Percentiles rank a stretch among this genome's conserved stretches.
phyloP scores from a whole-genome alignment of 176 grass and related monocot genomes.

The Aegilops sharonensis region DNA sequence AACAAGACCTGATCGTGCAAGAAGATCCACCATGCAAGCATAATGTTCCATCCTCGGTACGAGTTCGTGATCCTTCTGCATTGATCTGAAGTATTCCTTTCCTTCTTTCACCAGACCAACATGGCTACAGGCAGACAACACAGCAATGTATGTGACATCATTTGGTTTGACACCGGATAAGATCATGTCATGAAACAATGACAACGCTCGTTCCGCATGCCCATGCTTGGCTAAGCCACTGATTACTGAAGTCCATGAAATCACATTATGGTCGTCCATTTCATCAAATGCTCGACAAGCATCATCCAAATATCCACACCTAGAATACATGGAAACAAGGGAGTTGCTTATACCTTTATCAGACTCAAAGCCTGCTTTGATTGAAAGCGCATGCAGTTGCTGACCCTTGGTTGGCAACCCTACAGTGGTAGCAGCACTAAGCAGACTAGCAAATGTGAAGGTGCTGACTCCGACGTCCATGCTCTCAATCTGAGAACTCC shows the following conservation, averaged over 20 bases:
- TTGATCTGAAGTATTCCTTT: constrained; percentile 66
- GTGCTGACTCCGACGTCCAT: constrained; percentile 51
- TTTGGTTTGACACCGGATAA: constrained; percentile 65
- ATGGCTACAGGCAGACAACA: constrained; percentile 86
- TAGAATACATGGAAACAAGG: constrained; percentile 91
- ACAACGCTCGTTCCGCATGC: constrained; percentile 42
- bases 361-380: constrained; percentile 67
- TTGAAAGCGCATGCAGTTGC: constrained; percentile 66
- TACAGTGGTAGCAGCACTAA: constrained; percentile 72
- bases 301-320: constrained; percentile 74
- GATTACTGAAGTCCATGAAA: constrained; percentile 92
- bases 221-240: constrained; percentile 90
- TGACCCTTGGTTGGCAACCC: constrained; percentile 73
- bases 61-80: constrained; percentile 58
- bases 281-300: constrained; percentile 56
- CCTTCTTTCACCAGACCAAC: constrained; percentile 68
- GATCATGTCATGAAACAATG: constrained; percentile 63
- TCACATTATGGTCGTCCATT: constrained; percentile 66
- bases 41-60: constrained; percentile 88
- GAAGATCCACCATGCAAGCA: constrained; percentile 85
- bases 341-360: constrained; percentile 66
- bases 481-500: constrained; percentile 40
- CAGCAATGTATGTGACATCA: constrained; percentile 76
- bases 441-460: constrained; percentile 79
- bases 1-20: constrained; percentile 61